Evolutionary conservation across 2,329 filamentous ascomycete species (phyloP).

Genomic region (Peltaster fructicola): DNA sequence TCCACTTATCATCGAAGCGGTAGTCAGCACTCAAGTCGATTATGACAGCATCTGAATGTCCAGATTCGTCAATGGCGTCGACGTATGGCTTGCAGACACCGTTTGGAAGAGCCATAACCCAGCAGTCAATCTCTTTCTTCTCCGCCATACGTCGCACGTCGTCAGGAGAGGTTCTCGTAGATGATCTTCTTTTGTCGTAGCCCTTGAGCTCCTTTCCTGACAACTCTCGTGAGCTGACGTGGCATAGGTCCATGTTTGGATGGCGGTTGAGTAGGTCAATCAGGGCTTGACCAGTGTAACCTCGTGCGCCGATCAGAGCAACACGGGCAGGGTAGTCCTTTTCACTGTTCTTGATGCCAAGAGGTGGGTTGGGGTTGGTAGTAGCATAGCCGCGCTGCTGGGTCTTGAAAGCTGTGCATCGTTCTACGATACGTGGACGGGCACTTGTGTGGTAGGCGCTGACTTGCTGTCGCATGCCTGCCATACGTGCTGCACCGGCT

Average conservation of each 20-base stretch:
- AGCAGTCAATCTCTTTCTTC: slow-evolving; percentile 75
- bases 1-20: slow-evolving; percentile 71
- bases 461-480: slow-evolving; percentile 34
- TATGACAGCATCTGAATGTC: slow-evolving; percentile 52
- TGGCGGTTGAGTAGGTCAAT: slow-evolving; percentile 76
- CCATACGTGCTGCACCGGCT: slow-evolving; percentile 28
- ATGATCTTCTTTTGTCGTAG: slow-evolving; percentile 81
- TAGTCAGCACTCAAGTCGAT: slow-evolving; percentile 95
- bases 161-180: slow-evolving; percentile 78
- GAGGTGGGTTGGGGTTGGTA: slow-evolving; percentile 78
- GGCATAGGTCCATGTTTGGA: slow-evolving; percentile 72
- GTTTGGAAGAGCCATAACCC: slow-evolving; percentile 95
- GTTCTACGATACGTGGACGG: slow-evolving; percentile 4
- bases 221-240: slow-evolving; percentile 88
- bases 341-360: slow-evolving; percentile 73
- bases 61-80: slow-evolving; percentile 62
- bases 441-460: slow-evolving; percentile 50
- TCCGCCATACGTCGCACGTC: slow-evolving; percentile 74
- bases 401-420: slow-evolving; percentile 1
- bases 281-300: slow-evolving; percentile 84
- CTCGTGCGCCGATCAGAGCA: slow-evolving; percentile 76
- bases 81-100: slow-evolving; percentile 88
- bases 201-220: slow-evolving; percentile 72
- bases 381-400: slow-evolving; percentile 32
- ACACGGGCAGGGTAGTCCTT: slow-evolving; percentile 64